A percentile compares a stretch with the other conserved stretches of the same genome.
These are phyloP conservation scores for Blattamonas nauphoetae DNA, from an alignment of 78 protist genomes.

Conservation along the genomic window DNA sequence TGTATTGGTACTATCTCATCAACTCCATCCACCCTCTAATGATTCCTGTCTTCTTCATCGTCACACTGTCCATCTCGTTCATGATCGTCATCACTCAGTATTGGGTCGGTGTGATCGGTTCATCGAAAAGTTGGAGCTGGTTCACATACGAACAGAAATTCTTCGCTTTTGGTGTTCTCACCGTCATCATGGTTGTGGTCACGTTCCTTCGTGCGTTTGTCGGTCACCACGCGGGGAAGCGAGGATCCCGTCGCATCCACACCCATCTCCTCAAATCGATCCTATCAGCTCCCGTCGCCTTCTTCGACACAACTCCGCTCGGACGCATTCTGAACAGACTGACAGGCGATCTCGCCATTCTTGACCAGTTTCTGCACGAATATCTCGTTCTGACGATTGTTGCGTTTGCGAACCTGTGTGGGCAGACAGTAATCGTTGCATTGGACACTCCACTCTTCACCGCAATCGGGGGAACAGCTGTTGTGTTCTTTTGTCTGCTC, in stretches of 20 bases:
- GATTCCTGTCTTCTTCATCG: too few relatives aligned
- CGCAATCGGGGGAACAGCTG: slow-evolving; percentile 30
- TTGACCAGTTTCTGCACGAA: background rate
- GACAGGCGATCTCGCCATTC: background rate
- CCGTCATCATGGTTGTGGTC: too few relatives aligned
- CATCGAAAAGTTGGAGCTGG: too few relatives aligned
- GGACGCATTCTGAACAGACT: background rate
- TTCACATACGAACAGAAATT: too few relatives aligned
- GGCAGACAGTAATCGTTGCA: slow-evolving; percentile 21
- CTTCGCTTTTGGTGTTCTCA: too few relatives aligned
- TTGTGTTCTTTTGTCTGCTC: slow-evolving; percentile 39
- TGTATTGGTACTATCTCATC: background rate
- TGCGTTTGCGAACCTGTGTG: background rate
- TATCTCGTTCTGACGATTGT: background rate
- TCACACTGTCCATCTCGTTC: too few relatives aligned
- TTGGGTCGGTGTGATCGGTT: too few relatives aligned
- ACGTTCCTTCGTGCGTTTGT: too few relatives aligned
- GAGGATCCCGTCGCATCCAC: background rate
- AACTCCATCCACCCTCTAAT: too few relatives aligned
- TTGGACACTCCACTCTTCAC: slow-evolving; percentile 44
- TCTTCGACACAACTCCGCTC: slow-evolving; percentile 94
- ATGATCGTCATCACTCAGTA: too few relatives aligned
- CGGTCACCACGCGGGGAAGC: too few relatives aligned
- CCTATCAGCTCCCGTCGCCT: slow-evolving; percentile 72
- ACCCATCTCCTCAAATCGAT: slow-evolving; percentile 21